These are phyloP conservation scores for Dioscorea zingiberensis DNA, from an alignment of 106 monocot species.

Conservation along the genomic window DNA sequence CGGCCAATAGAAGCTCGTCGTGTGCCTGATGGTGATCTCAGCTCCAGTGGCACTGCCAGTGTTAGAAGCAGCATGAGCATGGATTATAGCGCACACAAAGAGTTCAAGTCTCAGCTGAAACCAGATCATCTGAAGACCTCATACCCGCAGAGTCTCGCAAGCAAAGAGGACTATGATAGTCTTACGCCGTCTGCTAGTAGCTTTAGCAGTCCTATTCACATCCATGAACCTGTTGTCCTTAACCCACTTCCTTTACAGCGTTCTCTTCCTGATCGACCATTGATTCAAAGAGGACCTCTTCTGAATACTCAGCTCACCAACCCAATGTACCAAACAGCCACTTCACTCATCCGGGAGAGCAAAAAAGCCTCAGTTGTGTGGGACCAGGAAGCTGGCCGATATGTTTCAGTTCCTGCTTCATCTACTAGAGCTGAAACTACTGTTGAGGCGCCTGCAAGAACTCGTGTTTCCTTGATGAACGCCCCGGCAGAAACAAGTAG, in stretches of 20 bases:
- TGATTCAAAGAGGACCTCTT: constrained; percentile 22
- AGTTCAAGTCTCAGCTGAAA: constrained; percentile 28
- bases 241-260: constrained; percentile 21
- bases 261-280: constrained; percentile 14
- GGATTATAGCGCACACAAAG: constrained; percentile 45
- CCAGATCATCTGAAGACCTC: constrained; percentile 44
- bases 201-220: constrained; percentile 64
- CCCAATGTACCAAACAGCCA: constrained; percentile 62
- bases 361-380: constrained; percentile 79
- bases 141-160: constrained; percentile 37
- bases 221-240: constrained; percentile 29
- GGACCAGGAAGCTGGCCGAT: constrained; percentile 95
- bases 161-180: constrained; percentile 79
- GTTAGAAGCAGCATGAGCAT: constrained; percentile 69
- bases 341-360: constrained; percentile 42
- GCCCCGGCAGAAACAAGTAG: constrained; percentile 17
- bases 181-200: constrained; percentile 73
- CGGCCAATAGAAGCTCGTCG: constrained; percentile 57
- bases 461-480: constrained; percentile 19
- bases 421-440: constrained; percentile 32
- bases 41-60: constrained; percentile 64
- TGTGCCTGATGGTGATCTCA: constrained; percentile 23
- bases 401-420: constrained; percentile 51
- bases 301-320: constrained; percentile 37
- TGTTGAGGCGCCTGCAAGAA: constrained; percentile 16